Conservation (phyloP, 352 stramenopile genomes). For the Pythium oligandrum region DNA sequence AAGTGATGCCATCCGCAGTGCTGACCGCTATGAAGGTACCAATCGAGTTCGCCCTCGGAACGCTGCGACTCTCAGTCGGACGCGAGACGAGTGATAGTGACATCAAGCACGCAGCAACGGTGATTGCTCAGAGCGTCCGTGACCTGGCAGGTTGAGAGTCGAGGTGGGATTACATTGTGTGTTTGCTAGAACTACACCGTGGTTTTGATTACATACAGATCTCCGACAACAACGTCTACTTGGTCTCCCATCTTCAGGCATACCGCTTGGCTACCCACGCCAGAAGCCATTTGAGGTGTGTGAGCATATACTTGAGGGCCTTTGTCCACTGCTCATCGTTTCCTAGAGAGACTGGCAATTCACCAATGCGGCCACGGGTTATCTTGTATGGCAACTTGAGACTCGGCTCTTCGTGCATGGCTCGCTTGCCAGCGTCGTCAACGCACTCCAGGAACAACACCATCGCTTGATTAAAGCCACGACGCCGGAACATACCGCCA, state of each 20-base stretch:
- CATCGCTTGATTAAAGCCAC: slow-evolving; percentile 91
- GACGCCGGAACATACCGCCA: slow-evolving; percentile 81
- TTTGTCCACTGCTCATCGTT: slow-evolving; percentile 92
- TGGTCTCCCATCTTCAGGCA: slow-evolving; percentile 12
- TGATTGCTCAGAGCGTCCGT: slow-evolving; percentile 66
- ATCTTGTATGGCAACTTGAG: slow-evolving; percentile 91
- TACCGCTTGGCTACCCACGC: slow-evolving; percentile 90
- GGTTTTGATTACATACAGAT: too few relatives aligned
- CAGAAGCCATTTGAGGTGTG: slow-evolving; percentile 88
- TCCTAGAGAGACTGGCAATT: slow-evolving; percentile 78
- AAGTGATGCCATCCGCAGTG: slow-evolving; percentile 84
- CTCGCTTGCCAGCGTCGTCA: slow-evolving; percentile 75
- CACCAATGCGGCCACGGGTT: slow-evolving; percentile 86
- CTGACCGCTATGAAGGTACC: slow-evolving; percentile 92
- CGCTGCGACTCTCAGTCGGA: slow-evolving; percentile 93
- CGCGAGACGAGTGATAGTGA: slow-evolving; percentile 87
- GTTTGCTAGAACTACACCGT: too few relatives aligned
- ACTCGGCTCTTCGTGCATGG: slow-evolving; percentile 84
- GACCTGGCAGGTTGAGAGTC: slow-evolving; percentile 1
- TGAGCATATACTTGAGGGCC: slow-evolving; percentile 79
- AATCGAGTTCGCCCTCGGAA: slow-evolving; percentile 87
- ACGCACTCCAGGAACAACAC: slow-evolving; percentile 89
- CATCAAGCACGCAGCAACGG: slow-evolving; percentile 73
- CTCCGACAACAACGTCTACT: too few relatives aligned
- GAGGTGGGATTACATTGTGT: too few relatives aligned